Evolutionary conservation across 139 green algal species (phyloP), one percentile per base, ranked within the genome.

Genomic region (Chlamydomonas applanata): DNA sequence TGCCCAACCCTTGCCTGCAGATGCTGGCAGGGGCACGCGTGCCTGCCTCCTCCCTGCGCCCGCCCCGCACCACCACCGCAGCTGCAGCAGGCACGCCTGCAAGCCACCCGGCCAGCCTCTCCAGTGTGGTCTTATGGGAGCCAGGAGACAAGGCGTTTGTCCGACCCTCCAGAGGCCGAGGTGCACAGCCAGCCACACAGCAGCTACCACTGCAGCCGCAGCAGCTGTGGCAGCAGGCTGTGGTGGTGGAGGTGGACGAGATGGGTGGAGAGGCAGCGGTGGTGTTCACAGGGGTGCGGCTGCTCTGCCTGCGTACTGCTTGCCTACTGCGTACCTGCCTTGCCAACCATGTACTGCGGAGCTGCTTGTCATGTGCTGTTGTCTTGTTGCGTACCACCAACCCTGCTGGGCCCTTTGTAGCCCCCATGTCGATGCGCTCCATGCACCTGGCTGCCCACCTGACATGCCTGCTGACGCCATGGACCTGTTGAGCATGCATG

Each of bases 161-260:
- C n/a, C n/a, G n/a, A n/a, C n/a, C n/a, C n/a, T 62, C 16, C 13
- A 62, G 25, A 30, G 29, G 59, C n/a, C n/a, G 25, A 30, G 24
- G 69, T 68, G 17, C 54, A 52, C 19, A 40, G 52, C 69, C 35
- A 16, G 33, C 69, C 53, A 44, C 19, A 54, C 62, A 75, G 66
- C 27, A 46, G 66, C 46, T 24, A 9, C 22, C 36, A 49, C 2
- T 56, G 33, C 46, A 54, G 60, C 44, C 29, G 56, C 40, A 74
- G 65, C 54, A 34, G 64, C 2, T 72, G 59, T 66, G 59, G 59
- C 30, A 25, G 17, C 59, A 40, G 71, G 16, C 40, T 60, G 34
- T 25, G 40, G 13, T 62, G 62, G 17, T 54, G 54, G 32, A 35
- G 65, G 40, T n/a, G 46, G 33, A 36, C n/a, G 14, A 68, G 40